Percentiles rank a stretch among this genome's conserved stretches.
phyloP scores from a whole-genome alignment of 495 filamentous ascomycete genomes.

The Daldinia childiae region DNA sequence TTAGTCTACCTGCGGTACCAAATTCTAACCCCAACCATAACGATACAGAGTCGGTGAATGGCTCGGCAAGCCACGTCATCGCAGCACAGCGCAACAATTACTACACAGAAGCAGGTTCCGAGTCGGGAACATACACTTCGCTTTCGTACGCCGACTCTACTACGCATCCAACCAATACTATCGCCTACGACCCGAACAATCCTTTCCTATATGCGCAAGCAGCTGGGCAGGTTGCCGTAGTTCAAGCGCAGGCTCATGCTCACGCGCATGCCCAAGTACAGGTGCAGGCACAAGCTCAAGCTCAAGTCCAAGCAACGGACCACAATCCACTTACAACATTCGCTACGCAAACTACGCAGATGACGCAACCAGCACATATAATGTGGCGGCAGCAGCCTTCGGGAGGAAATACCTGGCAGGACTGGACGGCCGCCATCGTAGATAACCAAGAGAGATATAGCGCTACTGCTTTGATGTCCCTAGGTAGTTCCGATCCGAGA shows the following conservation, averaged over 20 bases:
- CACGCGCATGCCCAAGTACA: constrained; percentile 39
- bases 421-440: constrained; percentile 59
- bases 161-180: constrained; percentile 36
- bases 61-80: constrained; percentile 42
- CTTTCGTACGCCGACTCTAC: constrained; percentile 39
- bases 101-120: constrained; percentile 36
- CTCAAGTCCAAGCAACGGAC: constrained; percentile 41
- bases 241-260: constrained; percentile 38
- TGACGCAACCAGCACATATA: constrained; percentile 41
- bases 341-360: constrained; percentile 41
- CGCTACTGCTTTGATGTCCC: constrained; percentile 53
- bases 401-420: constrained; percentile 56
- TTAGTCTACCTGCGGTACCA: constrained; percentile 32
- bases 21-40: constrained; percentile 29
- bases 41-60: constrained; percentile 36
- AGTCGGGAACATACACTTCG: constrained; percentile 38
- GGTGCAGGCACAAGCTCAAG: constrained; percentile 41
- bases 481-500: constrained; percentile 45
- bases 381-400: constrained; percentile 47
- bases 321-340: constrained; percentile 44
- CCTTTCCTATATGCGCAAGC: constrained; percentile 43
- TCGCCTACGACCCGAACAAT: constrained; percentile 37
- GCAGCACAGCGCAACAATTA: constrained; percentile 37
- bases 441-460: constrained; percentile 58
- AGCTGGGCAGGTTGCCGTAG: constrained; percentile 34